Conservation (phyloP, 2,329 filamentous ascomycete genomes). For the Fusarium mangiferae region DNA sequence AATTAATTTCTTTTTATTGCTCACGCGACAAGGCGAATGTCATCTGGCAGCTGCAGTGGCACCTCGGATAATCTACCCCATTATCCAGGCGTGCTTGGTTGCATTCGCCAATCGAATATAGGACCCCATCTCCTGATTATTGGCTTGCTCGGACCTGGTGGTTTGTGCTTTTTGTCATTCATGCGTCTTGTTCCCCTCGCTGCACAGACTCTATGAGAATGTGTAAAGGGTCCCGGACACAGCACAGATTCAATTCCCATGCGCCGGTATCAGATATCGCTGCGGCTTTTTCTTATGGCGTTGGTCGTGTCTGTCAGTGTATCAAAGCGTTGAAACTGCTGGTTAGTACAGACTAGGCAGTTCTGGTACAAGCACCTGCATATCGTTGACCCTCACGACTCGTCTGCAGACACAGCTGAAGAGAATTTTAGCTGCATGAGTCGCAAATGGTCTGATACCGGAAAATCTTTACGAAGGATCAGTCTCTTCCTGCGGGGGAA, state of each 20-base stretch:
- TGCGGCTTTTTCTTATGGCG: neutral
- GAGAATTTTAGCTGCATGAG: conserved; percentile 20
- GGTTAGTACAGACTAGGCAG: neutral
- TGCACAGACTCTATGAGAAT: conserved; percentile 20
- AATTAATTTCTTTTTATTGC: neutral
- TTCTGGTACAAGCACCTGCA: neutral
- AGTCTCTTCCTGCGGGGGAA: neutral
- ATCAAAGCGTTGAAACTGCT: conserved; percentile 11
- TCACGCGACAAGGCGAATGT: neutral
- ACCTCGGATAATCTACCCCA: neutral
- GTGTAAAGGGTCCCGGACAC: neutral
- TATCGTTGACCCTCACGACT: conserved; percentile 5
- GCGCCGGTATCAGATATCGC: neutral
- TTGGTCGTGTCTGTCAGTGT: neutral
- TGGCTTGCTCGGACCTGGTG: conserved; percentile 14
- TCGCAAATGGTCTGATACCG: neutral
- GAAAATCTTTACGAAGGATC: neutral
- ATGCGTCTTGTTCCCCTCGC: neutral
- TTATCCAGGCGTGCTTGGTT: neutral
- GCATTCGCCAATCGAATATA: conserved; percentile 31
- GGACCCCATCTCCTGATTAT: neutral
- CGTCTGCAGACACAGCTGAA: conserved; percentile 2
- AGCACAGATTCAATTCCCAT: neutral
- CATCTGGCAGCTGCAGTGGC: conserved; percentile 9
- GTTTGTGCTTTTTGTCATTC: neutral